Percentiles rank a stretch among this genome's conserved stretches.
Evolutionary conservation across 139 green algal species (phyloP).

Genomic region (Chlorella sp.): DNA sequence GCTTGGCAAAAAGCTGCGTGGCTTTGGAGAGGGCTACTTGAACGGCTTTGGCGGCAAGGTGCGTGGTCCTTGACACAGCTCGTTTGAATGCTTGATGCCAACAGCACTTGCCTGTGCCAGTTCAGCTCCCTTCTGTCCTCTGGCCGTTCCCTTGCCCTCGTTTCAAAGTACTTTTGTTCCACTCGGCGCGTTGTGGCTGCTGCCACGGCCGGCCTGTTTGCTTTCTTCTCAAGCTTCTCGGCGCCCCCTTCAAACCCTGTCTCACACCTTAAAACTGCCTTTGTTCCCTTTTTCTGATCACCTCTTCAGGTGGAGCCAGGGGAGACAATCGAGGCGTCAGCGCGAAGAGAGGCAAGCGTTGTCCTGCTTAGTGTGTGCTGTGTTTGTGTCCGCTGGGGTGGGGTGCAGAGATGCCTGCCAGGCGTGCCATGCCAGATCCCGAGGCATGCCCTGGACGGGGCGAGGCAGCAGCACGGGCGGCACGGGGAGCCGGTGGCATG

Average conservation of each 20-base stretch:
- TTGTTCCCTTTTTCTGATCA: neutral
- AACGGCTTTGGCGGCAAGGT: conserved; percentile 61
- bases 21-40: conserved; percentile 61
- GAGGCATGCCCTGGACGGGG: no score
- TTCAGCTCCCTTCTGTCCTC: neutral
- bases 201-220: neutral
- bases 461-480: no score
- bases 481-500: no score
- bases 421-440: no score
- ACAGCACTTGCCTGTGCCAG: no score
- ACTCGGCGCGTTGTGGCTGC: neutral
- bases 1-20: conserved; percentile 68
- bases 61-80: no score
- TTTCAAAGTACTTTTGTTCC: no score
- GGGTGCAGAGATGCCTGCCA: no score
- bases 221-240: neutral
- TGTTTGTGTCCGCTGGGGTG: no score
- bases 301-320: conserved; percentile 58
- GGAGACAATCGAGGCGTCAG: conserved; percentile 53
- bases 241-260: neutral
- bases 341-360: conserved; percentile 47
- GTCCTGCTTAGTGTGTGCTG: neutral
- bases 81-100: no score
- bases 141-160: no score
- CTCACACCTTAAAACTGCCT: no score